Evolutionary conservation across 1,284 basidiomycete genomes (phyloP), one percentile per base, ranked within the genome.

Genomic region (Trichosporon inkin): DNA sequence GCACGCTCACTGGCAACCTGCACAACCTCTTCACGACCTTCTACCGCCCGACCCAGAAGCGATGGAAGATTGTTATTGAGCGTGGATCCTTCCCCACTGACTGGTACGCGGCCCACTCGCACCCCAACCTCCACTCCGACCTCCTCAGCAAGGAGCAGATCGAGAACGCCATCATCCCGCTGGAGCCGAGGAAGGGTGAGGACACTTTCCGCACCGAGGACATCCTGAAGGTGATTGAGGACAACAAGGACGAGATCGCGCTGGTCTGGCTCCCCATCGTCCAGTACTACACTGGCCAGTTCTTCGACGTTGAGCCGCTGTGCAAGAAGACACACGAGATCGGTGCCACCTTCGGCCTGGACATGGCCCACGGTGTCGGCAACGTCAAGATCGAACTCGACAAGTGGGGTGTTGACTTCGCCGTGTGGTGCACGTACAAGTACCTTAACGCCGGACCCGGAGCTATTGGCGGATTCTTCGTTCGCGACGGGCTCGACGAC

Each of bases 281-380:
- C 11, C 95, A 99, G 78, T 99, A 94, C 81, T 98, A 97, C 79
- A 95, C 92, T 11, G 96, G 94, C n/a, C 94, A 99, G 78, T 85
- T 83, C 76, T 98, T 99, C 79, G 88, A 92, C 58, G 91, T 97
- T 80, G 72, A 88, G 71, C 79, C 80, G 22, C 88, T 99, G 71
- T 92, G 92, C 14, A 82, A 82, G 62, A 90, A 88, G 62, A 88
- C 90, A n/a, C 87, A 91, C 74, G 84, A 84, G 36, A 71, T 74
- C 40, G 93, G 92, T 44, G 94, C 90, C 66, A 84, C 94, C 60
- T 90, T 92, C 68, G 95, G 93, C 51, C 93, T 93, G 84, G 95
- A 99, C 80, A 86, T 98, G 35, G 96, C 96, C 4, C 96, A 99
- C 78, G 95, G 89, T 1, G 84, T 89, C 53, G 94, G 94, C 57